A percentile compares a stretch with the other conserved stretches of the same genome.
Conservation (phyloP, 176 grass and related monocot species). For the Phoenix dactylifera region DNA sequence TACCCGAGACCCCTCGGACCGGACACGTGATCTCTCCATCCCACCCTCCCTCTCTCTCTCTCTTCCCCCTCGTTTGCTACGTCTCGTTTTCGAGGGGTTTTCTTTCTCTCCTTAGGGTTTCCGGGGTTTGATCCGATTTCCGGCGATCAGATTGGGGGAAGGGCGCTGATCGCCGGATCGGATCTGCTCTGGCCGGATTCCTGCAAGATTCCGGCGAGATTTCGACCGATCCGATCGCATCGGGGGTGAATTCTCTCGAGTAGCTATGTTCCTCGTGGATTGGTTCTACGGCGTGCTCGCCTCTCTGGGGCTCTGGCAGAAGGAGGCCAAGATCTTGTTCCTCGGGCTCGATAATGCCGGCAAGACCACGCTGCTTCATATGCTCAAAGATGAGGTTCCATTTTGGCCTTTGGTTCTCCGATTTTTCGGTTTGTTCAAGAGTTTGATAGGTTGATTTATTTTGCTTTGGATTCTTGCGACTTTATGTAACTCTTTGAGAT, state of each 20-base stretch:
- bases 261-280: slow-evolving; percentile 66
- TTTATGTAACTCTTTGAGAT: neutral
- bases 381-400: slow-evolving; percentile 82
- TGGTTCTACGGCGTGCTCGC: slow-evolving; percentile 78
- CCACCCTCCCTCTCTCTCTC: slow-evolving; percentile 1
- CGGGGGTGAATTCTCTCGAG: neutral
- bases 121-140: neutral
- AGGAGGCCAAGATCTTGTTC: slow-evolving; percentile 89
- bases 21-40: slow-evolving; percentile 20
- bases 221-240: neutral
- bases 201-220: slow-evolving; percentile 9
- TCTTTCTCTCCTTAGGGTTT: neutral
- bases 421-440: neutral
- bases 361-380: slow-evolving; percentile 79
- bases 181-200: neutral
- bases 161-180: slow-evolving; percentile 4
- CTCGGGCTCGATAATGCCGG: slow-evolving; percentile 78
- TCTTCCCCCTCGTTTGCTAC: neutral
- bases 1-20: neutral
- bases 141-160: neutral
- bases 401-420: too few species aligned
- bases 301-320: slow-evolving; percentile 69
- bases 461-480: neutral
- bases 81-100: neutral
- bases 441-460: neutral